phyloP scores from a whole-genome alignment of 2,329 filamentous ascomycete species.

The Cryphonectria carpinicola region DNA sequence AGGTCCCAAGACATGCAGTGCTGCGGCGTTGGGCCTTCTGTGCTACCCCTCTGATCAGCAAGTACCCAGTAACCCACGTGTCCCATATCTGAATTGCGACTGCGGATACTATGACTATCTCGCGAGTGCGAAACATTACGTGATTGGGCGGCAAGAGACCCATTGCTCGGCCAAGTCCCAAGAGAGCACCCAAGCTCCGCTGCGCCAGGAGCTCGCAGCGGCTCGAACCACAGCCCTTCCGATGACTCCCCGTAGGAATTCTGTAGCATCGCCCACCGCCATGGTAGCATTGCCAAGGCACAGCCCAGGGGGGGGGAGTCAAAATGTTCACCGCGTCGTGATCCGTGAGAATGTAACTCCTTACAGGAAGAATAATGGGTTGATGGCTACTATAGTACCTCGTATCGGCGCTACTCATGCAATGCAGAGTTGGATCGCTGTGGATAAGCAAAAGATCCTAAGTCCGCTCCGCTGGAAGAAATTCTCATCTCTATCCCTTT shows the following conservation, averaged over 20 bases:
- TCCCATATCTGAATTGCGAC: not conserved
- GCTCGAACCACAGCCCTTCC: not conserved
- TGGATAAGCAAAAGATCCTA: not conserved
- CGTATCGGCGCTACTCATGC: not conserved
- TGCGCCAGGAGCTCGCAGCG: not conserved
- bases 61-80: not conserved
- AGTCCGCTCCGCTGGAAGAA: not conserved
- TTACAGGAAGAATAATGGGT: not conserved
- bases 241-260: not conserved
- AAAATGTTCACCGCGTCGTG: not conserved
- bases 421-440: not conserved
- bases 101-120: not conserved
- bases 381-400: not conserved
- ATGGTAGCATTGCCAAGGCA: slow-evolving; percentile 1
- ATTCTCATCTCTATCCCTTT: not conserved
- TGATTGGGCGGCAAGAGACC: not conserved
- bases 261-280: not conserved
- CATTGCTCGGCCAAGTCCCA: not conserved
- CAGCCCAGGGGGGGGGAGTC: not conserved
- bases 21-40: not conserved
- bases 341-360: not conserved
- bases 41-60: not conserved
- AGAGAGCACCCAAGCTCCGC: not conserved
- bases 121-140: not conserved
- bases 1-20: not conserved